Evolutionary conservation across 805 yeast species (phyloP).

Genomic region (Candida insectalens): DNA sequence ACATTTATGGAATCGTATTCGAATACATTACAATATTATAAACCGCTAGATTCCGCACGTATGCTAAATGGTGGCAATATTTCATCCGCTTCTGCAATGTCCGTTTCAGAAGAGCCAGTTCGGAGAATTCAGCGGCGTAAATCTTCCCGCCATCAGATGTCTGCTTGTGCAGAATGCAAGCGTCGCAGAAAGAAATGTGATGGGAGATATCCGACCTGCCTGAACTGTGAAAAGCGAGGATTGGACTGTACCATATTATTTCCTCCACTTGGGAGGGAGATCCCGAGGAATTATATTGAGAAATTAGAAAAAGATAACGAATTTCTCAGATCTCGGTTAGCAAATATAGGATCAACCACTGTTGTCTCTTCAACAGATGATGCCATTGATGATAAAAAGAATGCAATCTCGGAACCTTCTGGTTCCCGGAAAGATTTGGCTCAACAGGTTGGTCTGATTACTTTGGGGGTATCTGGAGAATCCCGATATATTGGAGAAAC

Average conservation of each 20-base stretch:
- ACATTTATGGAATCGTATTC: too few species aligned
- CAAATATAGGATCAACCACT: not conserved
- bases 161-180: constrained; percentile 44
- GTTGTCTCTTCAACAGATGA: not conserved
- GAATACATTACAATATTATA: too few species aligned
- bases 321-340: not conserved
- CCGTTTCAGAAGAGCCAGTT: too few species aligned
- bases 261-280: constrained; percentile 36
- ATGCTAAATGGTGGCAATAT: too few species aligned
- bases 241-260: constrained; percentile 37
- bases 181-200: constrained; percentile 40
- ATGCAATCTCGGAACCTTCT: not conserved
- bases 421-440: constrained; percentile 9
- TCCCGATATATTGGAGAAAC: constrained; percentile 22
- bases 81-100: too few species aligned
- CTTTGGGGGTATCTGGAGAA: constrained; percentile 22
- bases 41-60: too few species aligned
- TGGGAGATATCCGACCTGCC: constrained; percentile 39
- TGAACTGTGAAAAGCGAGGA: constrained; percentile 30
- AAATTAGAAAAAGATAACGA: constrained; percentile 28
- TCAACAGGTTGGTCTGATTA: constrained; percentile 22
- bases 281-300: constrained; percentile 36
- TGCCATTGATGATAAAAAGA: not conserved
- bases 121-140: too few species aligned
- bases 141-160: constrained; percentile 21